phyloP scores from a whole-genome alignment of 1,139 yeast genomes.

The Suhomyces atakaporum region DNA sequence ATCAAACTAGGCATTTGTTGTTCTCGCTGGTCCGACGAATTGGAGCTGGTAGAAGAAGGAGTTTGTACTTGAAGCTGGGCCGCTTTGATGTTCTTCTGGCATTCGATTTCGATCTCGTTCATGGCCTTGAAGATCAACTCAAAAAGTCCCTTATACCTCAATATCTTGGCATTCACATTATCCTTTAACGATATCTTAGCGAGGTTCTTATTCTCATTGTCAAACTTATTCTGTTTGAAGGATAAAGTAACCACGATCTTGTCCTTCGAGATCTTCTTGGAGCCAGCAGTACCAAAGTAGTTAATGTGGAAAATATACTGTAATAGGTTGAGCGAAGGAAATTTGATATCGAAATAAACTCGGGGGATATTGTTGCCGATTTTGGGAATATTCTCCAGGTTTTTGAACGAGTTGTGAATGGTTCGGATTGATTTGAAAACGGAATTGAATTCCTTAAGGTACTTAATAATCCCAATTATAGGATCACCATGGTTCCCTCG shows the following conservation, averaged over 20 bases:
- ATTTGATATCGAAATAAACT: conserved; percentile 36
- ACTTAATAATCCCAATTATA: conserved; percentile 35
- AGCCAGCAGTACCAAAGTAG: conserved; percentile 25
- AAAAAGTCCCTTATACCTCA: conserved; percentile 43
- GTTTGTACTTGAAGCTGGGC: conserved; percentile 14
- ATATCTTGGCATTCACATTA: conserved; percentile 39
- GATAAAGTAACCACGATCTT: conserved; percentile 34
- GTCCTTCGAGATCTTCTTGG: conserved; percentile 41
- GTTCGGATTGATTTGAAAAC: conserved; percentile 27
- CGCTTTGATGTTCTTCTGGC: conserved; percentile 13
- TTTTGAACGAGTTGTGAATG: conserved; percentile 18
- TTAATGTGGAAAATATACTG: conserved; percentile 39
- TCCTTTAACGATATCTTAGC: conserved; percentile 38
- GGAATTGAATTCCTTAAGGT: conserved; percentile 35
- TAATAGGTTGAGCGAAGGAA: conserved; percentile 34
- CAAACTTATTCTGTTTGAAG: conserved; percentile 39
- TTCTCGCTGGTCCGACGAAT: conserved; percentile 7
- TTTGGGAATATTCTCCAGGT: conserved; percentile 14
- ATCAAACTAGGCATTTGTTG: conserved; percentile 17
- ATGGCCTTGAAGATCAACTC: conserved; percentile 42
- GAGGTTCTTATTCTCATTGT: conserved; percentile 23
- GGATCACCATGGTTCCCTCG: too few relatives aligned
- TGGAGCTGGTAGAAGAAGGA: conserved; percentile 16
- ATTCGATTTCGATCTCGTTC: conserved; percentile 27
- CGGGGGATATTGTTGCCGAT: conserved; percentile 33